Evolutionary conservation across 768 basidiomycete species (phyloP).

Genomic region (Tephrocybe rancida): DNA sequence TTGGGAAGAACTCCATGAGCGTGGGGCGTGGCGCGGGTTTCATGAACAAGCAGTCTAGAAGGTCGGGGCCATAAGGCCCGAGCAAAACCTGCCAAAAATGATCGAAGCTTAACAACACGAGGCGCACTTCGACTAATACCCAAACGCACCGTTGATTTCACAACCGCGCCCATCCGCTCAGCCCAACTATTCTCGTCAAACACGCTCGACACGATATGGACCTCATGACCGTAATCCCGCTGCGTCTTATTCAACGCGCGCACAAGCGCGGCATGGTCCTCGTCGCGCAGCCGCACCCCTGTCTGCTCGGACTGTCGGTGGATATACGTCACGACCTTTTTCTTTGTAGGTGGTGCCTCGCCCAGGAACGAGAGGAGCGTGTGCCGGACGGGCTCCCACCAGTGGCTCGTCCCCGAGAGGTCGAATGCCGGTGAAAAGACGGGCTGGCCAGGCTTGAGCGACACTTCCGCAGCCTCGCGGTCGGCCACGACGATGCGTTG

Average conservation of each 20-base stretch:
- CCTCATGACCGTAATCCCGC: conserved; percentile 53
- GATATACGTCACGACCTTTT: conserved; percentile 67
- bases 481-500: conserved; percentile 81
- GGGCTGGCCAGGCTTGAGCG: conserved; percentile 33
- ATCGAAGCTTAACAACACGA: conserved; percentile 10
- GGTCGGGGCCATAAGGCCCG: conserved; percentile 59
- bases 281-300: conserved; percentile 51
- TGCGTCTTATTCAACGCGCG: conserved; percentile 55
- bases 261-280: conserved; percentile 65
- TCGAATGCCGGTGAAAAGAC: conserved; percentile 45
- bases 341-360: conserved; percentile 25
- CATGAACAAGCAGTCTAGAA: conserved; percentile 75
- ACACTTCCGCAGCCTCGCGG: conserved; percentile 57
- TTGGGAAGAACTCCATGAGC: conserved; percentile 78
- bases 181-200: conserved; percentile 56
- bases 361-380: conserved; percentile 47
- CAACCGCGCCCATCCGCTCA: conserved; percentile 64
- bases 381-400: conserved; percentile 68
- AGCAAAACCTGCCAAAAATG: conserved; percentile 50
- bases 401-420: conserved; percentile 50
- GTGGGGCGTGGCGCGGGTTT: conserved; percentile 58
- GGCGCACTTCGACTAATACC: neutral
- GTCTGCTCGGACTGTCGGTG: conserved; percentile 56
- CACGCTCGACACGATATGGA: conserved; percentile 53
- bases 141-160: conserved; percentile 64